Conservation (phyloP, 306 rosid genomes). For the Myrica gale region DNA sequence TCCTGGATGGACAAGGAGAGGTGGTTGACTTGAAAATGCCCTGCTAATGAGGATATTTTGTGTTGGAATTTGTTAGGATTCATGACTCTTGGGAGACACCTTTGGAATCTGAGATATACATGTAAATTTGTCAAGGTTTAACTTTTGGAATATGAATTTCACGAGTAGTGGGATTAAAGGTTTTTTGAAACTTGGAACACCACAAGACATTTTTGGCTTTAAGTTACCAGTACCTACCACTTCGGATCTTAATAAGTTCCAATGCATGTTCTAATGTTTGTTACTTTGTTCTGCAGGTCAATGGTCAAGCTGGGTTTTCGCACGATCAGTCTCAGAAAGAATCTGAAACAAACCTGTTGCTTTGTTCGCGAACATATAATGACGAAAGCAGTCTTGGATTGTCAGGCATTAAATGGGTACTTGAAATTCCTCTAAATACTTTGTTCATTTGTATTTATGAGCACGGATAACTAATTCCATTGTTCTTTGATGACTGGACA, state of each 20-base stretch:
- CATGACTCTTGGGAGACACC: background rate
- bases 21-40: constrained; percentile 1
- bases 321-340: constrained; percentile 43
- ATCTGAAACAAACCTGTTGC: constrained; percentile 37
- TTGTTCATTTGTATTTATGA: constrained; percentile 6
- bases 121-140: too few relatives aligned
- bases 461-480: constrained; percentile 18
- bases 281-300: constrained; percentile 42
- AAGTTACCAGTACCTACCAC: constrained; percentile 5
- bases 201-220: constrained; percentile 16
- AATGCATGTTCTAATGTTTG: background rate
- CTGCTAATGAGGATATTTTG: background rate
- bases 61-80: background rate
- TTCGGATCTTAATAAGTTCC: background rate
- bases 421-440: constrained; percentile 8
- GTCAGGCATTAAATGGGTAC: constrained; percentile 82
- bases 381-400: constrained; percentile 88
- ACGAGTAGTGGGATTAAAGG: background rate
- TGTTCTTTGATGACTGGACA: constrained; percentile 15
- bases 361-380: constrained; percentile 41
- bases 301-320: constrained; percentile 35
- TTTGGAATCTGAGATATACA: too few relatives aligned
- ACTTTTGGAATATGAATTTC: background rate
- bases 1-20: background rate
- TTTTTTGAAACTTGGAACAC: constrained; percentile 21